Conservation (phyloP, 1,284 basidiomycete species). For the Pyrrhoderma noxium region DNA sequence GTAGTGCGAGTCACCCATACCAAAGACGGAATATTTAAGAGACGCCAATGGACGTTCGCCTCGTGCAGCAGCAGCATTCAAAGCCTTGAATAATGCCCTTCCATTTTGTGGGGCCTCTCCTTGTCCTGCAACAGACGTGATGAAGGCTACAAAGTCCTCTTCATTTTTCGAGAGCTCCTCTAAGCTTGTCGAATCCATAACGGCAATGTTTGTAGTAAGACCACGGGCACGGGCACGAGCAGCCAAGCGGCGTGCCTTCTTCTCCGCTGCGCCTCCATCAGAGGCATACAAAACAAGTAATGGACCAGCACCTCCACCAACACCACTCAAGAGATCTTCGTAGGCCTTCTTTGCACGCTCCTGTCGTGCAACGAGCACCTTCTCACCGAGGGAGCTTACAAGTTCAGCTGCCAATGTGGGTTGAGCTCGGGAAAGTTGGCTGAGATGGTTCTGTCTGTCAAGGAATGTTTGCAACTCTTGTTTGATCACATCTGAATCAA, state of each 20-base stretch:
- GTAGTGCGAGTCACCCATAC: slow-evolving; percentile 97
- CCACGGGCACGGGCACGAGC: slow-evolving; percentile 83
- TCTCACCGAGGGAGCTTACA: slow-evolving; percentile 80
- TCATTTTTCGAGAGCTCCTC: slow-evolving; percentile 51
- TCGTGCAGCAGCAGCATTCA: slow-evolving; percentile 60
- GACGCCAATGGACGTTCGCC: slow-evolving; percentile 51
- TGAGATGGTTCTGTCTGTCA: slow-evolving; percentile 93
- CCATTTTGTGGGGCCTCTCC: slow-evolving; percentile 98
- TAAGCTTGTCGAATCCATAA: slow-evolving; percentile 74
- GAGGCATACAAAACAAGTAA: slow-evolving; percentile 88
- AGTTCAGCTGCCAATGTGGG: slow-evolving; percentile 82
- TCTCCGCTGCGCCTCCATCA: slow-evolving; percentile 93
- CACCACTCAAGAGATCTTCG: slow-evolving; percentile 73
- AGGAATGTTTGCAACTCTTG: slow-evolving; percentile 94
- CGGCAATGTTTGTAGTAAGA: slow-evolving; percentile 64
- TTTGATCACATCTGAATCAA: slow-evolving; percentile 93
- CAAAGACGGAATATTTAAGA: slow-evolving; percentile 82
- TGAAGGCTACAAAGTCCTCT: slow-evolving; percentile 81
- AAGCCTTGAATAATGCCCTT: slow-evolving; percentile 81
- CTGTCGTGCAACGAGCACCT: slow-evolving; percentile 77
- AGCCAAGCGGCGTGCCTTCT: slow-evolving; percentile 86
- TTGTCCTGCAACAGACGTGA: slow-evolving; percentile 97
- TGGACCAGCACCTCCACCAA: slow-evolving; percentile 75
- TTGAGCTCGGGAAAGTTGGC: slow-evolving; percentile 77
- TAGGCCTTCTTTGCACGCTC: slow-evolving; percentile 83